Evolutionary conservation across 352 stramenopile genomes (phyloP), one percentile per base, ranked within the genome.

Genomic region (Globisporangium acanthophoron): DNA sequence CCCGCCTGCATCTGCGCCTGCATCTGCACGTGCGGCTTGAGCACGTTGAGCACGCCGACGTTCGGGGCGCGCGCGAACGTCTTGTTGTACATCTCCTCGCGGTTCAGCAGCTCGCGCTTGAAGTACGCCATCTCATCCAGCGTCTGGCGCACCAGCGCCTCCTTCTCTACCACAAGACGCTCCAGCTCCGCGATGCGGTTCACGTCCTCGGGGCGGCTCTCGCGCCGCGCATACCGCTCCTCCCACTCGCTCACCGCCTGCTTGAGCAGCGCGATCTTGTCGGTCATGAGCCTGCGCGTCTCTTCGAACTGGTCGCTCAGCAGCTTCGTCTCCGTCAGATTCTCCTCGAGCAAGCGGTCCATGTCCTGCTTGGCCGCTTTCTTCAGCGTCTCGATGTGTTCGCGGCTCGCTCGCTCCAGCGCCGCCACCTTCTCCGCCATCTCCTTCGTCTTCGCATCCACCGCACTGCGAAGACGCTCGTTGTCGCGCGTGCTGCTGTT

Each of bases 51-150:
- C 51, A 97, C 74, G 24, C 90, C 90, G 3, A 97, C 88, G 44
- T 96, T 96, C 0, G 88, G 87, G 11, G 73, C 68, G 7, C 79
- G 63, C 2, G 81, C 82, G 40, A 97, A 97, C 1, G 90, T 96
- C 53, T 96, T 96, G 73, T 97, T 97, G 80, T 97, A 97, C 71
- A 85, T 96, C 54, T 97, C 87, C 61, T 97, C 91, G 16, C 91
- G 88, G 57, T 97, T 97, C 18, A 96, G 67, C 33, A 97, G 66
- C 67, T 97, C 91, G 3, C 87, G 78, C 72, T 97, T 96, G 62
- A 96, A 94, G 62, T 93, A 96, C n/a, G 82, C 77, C 86, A 97
- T 95, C 61, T 97, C 91, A 53, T 97, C 87, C 58, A 84, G 58
- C 21, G 79, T 88, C 39, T 78, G 69, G 48, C 72, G 69, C 27